phyloP scores from a whole-genome alignment of 2,329 filamentous ascomycete genomes.

The Aspergillus quadrilineatus region DNA sequence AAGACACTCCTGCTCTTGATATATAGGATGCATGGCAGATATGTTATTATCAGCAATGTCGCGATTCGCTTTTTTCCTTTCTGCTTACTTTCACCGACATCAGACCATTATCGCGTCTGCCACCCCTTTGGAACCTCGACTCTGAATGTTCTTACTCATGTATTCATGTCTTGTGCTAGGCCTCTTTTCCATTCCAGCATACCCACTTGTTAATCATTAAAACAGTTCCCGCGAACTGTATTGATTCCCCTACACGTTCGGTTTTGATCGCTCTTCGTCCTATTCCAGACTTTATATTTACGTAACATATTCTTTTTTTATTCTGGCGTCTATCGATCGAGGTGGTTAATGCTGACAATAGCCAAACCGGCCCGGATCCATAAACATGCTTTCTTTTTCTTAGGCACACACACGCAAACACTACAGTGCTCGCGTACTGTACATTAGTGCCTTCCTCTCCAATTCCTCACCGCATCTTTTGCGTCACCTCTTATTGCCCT shows the following conservation, averaged over 20 bases:
- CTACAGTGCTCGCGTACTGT: background rate
- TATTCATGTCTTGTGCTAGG: no score
- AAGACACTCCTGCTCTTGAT: slow-evolving; percentile 4
- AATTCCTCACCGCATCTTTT: slow-evolving; percentile 17
- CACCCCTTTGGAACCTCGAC: no score
- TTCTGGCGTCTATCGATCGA: background rate
- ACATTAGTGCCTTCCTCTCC: slow-evolving; percentile 5
- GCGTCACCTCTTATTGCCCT: slow-evolving; percentile 4
- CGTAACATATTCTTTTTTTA: background rate
- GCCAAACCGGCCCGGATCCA: background rate
- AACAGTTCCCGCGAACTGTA: slow-evolving; percentile 15
- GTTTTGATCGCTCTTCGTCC: background rate
- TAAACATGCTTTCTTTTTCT: slow-evolving; percentile 3
- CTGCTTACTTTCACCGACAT: slow-evolving; percentile 1
- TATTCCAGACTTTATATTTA: background rate
- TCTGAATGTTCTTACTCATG: no score
- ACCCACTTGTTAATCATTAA: no score
- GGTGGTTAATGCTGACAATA: background rate
- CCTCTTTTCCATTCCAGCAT: no score
- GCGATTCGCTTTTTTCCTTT: slow-evolving; percentile 8
- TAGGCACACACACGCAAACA: no score
- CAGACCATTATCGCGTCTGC: background rate
- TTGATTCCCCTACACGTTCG: slow-evolving; percentile 7
- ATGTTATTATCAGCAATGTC: background rate
- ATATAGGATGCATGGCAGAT: slow-evolving; percentile 8